Conservation (phyloP, 1,284 basidiomycete genomes). For the Puccinia hordei region DNA sequence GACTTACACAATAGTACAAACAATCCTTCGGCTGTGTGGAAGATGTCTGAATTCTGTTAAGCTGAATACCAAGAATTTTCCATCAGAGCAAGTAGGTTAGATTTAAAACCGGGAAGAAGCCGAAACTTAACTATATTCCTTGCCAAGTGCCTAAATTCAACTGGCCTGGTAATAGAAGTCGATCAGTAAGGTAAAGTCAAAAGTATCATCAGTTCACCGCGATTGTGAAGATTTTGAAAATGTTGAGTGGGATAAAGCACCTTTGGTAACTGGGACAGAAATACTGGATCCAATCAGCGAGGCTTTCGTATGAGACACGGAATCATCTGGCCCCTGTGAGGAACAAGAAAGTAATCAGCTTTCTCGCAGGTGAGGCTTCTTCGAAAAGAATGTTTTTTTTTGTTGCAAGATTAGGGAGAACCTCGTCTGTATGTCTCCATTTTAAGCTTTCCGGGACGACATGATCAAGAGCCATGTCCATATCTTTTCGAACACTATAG, state of each 20-base stretch:
- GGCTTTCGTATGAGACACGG: conserved; percentile 58
- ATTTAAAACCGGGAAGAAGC: not conserved
- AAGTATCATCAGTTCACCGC: not conserved
- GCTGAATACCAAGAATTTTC: conserved; percentile 14
- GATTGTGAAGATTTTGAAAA: not conserved
- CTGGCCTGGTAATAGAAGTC: conserved; percentile 25
- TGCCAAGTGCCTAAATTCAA: conserved; percentile 51
- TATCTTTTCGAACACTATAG: conserved; percentile 57
- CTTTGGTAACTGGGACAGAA: conserved; percentile 50
- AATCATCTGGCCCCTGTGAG: conserved; percentile 51
- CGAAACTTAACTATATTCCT: conserved; percentile 50
- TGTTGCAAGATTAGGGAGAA: conserved; percentile 36
- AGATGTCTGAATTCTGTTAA: conserved; percentile 50
- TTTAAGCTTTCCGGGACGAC: conserved; percentile 58
- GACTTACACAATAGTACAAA: conserved; percentile 50
- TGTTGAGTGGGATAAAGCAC: not conserved
- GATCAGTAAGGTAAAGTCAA: not conserved
- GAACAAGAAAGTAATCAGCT: not conserved
- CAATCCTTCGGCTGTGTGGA: conserved; percentile 47
- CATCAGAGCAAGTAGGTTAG: not conserved
- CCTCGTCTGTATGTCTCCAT: conserved; percentile 57
- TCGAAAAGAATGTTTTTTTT: not conserved
- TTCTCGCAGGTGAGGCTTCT: not conserved
- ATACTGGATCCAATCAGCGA: conserved; percentile 56
- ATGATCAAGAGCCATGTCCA: conserved; percentile 60